Base-by-base conservation (phyloP, 805 yeast genomes). In the Candida odintsovae region DNA sequence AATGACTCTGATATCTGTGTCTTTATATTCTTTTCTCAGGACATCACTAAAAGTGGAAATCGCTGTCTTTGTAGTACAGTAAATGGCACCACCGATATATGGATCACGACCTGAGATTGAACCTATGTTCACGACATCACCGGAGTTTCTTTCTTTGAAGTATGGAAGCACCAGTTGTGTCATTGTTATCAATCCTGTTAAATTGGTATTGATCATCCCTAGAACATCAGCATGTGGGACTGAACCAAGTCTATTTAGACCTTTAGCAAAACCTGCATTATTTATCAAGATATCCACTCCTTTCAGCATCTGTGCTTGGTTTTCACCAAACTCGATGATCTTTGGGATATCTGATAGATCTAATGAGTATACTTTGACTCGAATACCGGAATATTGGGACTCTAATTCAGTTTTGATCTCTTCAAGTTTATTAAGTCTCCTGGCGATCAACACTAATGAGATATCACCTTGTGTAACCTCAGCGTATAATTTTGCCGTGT, bases 401-500 rank as follows among this genome's bases (percentile, higher is more conserved):
- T 64, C 67, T 47, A 85, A 72, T 38, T 73, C 73, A 21, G 55
- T 53, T 49, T 80, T 71, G 46, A 82, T 59, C 12, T 65, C 70
- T 19, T 72, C 67, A 43, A 86, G 65, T 47, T 76, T 76, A 3
- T 78, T 83, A 28, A 71, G 54, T 63, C 95, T 80, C 64, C 95
- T 77, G 18, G 95, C 96, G 6, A 89, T 73, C 23, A 88, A 72
- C 48, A 88, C 73, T 55, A 88, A 73, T 59, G 83, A 82, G 58
- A 84, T 64, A 15, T 79, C 63, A 16, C 95, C 95, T 40, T 77
- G 70, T 25, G 90, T 75, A 12, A 84, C 82, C 16, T 54, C 78
- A 23, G 96, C 89, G 54, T 87, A 80, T 62, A 90, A 95, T 45
- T 72, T 68, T 15, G 97, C 97, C 15, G 96, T 88, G 47, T 94